A percentile compares a stretch with the other conserved stretches of the same genome.
Evolutionary conservation across 2,329 filamentous ascomycete species (phyloP).

Genomic region (Paracamarosporium sp.): DNA sequence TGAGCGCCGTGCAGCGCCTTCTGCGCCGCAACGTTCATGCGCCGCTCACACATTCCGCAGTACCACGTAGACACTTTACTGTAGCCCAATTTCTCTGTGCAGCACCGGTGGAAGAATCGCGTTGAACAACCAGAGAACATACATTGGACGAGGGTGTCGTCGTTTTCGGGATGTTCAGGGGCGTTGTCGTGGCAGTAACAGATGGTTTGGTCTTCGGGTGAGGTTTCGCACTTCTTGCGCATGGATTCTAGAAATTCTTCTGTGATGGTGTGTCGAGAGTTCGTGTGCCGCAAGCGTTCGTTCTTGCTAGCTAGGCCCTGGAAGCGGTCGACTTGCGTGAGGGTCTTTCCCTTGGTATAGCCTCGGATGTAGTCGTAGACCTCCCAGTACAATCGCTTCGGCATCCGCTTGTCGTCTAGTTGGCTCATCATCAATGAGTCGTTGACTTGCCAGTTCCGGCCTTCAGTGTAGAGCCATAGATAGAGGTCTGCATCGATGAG

Average conservation of each 20-base stretch:
- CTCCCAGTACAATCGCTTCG: conserved; percentile 19
- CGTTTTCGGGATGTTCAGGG: background rate
- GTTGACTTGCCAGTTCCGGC: background rate
- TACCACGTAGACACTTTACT: conserved; percentile 32
- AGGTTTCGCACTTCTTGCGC: conserved; percentile 9
- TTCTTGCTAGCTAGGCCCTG: background rate
- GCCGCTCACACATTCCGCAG: conserved; percentile 26
- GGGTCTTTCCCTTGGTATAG: conserved; percentile 16
- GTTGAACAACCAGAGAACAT: conserved; percentile 22
- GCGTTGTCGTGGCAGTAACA: conserved; percentile 27
- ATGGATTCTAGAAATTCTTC: conserved; percentile 17
- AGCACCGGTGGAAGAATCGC: conserved; percentile 29
- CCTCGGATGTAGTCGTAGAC: conserved; percentile 9
- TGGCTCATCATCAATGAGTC: background rate
- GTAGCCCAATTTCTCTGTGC: conserved; percentile 25
- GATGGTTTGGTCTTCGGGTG: conserved; percentile 1
- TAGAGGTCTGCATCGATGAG: conserved; percentile 29
- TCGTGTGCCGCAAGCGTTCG: background rate
- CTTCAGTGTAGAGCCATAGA: conserved; percentile 15
- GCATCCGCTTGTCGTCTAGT: conserved; percentile 4
- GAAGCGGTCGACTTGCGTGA: conserved; percentile 19
- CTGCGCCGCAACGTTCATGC: conserved; percentile 21
- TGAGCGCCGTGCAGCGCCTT: conserved; percentile 11
- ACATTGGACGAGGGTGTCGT: conserved; percentile 20
- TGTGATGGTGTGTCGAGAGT: background rate